Conservation (phyloP, 345 rosid species). For the Eucalyptus marginata region DNA sequence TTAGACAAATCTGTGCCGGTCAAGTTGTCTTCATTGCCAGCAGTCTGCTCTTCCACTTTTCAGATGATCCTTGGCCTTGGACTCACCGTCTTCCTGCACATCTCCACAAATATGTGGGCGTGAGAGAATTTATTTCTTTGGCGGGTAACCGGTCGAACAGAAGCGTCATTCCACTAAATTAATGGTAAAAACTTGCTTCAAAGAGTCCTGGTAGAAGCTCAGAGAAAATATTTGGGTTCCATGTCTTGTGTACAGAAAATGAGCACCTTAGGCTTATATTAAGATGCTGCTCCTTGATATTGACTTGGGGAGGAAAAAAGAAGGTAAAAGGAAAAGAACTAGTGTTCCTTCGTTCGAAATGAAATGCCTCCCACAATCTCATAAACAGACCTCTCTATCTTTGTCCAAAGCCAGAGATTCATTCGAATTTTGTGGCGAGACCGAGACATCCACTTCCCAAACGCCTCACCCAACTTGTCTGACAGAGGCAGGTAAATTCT, state of each 20-base stretch:
- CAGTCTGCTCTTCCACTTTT: conserved; percentile 14
- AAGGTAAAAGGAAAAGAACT: background rate
- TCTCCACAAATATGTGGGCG: background rate
- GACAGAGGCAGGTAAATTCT: background rate
- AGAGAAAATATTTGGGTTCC: too few species aligned
- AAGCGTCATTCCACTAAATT: background rate
- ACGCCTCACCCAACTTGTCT: background rate
- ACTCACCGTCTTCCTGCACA: conserved; percentile 34
- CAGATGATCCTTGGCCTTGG: conserved; percentile 3
- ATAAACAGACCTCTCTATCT: background rate
- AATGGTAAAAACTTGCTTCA: background rate
- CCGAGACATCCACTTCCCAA: background rate
- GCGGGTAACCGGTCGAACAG: background rate
- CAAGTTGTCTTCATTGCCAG: background rate
- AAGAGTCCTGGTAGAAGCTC: too few species aligned
- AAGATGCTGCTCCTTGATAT: background rate
- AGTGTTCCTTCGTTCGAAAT: background rate
- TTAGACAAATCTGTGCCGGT: background rate
- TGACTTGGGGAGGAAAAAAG: background rate
- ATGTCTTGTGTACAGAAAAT: background rate
- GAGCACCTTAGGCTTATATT: background rate
- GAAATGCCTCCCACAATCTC: background rate
- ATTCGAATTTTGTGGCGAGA: background rate
- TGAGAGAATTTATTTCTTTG: background rate
- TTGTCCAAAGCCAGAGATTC: background rate